Conservation (phyloP, 106 monocot genomes). For the Dendrobium chrysotoxum region DNA sequence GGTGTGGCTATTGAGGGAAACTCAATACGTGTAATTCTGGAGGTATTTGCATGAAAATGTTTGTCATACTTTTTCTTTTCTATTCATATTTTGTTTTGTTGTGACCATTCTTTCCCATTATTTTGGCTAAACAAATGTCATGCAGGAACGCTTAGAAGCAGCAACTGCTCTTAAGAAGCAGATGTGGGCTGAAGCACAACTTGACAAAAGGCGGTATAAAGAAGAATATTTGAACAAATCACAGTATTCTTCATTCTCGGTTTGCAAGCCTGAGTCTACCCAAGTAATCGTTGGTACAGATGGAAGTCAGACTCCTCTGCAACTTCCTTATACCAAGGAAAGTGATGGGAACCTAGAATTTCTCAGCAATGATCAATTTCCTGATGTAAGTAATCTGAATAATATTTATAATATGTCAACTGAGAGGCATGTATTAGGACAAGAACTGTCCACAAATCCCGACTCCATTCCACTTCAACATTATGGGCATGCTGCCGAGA, state of each 20-base stretch:
- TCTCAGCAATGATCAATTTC: constrained; percentile 26
- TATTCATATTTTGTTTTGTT: background rate
- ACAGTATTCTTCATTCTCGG: constrained; percentile 44
- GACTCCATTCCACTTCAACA: constrained; percentile 44
- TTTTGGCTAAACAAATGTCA: constrained; percentile 13
- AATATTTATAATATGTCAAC: constrained; percentile 20
- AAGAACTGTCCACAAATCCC: constrained; percentile 40
- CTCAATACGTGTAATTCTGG: constrained; percentile 75
- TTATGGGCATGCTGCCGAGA: constrained; percentile 67
- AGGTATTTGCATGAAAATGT: constrained; percentile 37
- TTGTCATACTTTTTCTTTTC: background rate
- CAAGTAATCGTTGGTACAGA: constrained; percentile 30
- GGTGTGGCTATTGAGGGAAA: constrained; percentile 91
- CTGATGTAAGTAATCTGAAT: constrained; percentile 23
- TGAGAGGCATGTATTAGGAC: constrained; percentile 46
- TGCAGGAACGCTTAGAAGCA: constrained; percentile 95
- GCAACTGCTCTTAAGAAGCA: constrained; percentile 97
- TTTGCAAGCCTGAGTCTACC: constrained; percentile 39
- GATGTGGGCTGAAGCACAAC: constrained; percentile 94
- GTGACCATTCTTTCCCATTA: background rate
- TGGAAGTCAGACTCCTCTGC: constrained; percentile 37
- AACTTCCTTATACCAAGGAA: constrained; percentile 29
- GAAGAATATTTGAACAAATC: constrained; percentile 66
- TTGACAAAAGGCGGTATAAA: constrained; percentile 86
- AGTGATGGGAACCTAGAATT: constrained; percentile 30